A percentile compares a stretch with the other conserved stretches of the same genome.
phyloP scores from a whole-genome alignment of 2,329 filamentous ascomycete genomes.

The Fusarium illudens region DNA sequence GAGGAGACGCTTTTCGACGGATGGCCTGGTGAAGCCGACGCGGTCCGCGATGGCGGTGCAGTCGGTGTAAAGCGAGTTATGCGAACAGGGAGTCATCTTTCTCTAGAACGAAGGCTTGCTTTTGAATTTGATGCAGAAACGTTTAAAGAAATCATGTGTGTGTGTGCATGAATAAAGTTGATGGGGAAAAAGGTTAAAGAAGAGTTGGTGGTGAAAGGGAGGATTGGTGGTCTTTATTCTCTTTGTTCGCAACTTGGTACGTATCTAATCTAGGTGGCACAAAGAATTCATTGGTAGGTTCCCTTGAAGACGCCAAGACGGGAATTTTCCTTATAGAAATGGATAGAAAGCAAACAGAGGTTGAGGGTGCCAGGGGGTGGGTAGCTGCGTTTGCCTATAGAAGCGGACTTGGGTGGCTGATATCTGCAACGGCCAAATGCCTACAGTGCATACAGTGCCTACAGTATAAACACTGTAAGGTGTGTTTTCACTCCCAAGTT shows the following conservation, averaged over 20 bases:
- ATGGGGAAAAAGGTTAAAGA: not conserved
- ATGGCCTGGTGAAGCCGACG: slow-evolving; percentile 21
- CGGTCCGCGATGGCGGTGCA: slow-evolving; percentile 21
- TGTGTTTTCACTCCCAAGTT: not conserved
- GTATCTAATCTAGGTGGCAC: not conserved
- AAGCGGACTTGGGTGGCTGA: not conserved
- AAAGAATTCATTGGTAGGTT: not conserved
- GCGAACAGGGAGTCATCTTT: slow-evolving; percentile 1
- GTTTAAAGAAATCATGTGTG: not conserved
- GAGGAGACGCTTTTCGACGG: slow-evolving; percentile 10
- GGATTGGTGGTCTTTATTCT: not conserved
- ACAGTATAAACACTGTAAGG: not conserved
- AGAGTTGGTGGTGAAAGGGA: no score
- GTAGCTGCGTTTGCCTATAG: not conserved
- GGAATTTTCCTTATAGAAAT: not conserved
- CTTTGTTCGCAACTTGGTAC: not conserved
- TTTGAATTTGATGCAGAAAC: not conserved
- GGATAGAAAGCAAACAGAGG: not conserved
- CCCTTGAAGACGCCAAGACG: not conserved
- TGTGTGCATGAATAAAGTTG: not conserved
- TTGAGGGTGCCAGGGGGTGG: not conserved
- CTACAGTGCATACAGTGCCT: not conserved
- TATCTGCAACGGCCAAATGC: not conserved
- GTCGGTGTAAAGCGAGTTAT: not conserved
- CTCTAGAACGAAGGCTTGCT: not conserved